phyloP scores from a whole-genome alignment of 345 rosid species.

The Syzygium aromaticum region DNA sequence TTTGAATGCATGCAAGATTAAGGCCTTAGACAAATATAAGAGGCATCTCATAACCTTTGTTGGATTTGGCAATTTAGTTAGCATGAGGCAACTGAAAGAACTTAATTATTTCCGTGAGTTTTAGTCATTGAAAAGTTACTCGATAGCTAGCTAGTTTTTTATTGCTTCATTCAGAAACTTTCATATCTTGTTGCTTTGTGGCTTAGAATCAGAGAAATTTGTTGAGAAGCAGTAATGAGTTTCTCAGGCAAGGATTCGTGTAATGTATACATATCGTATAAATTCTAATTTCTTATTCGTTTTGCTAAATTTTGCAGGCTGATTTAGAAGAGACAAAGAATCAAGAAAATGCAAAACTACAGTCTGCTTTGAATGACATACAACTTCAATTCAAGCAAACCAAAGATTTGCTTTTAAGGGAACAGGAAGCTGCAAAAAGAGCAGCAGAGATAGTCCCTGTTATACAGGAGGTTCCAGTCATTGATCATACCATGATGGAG shows the following conservation, averaged over 20 bases:
- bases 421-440: slow-evolving; percentile 61
- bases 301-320: slow-evolving; percentile 33
- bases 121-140: neutral
- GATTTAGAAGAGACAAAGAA: slow-evolving; percentile 92
- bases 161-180: neutral
- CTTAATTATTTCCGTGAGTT: neutral
- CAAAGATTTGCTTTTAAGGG: slow-evolving; percentile 64
- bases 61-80: neutral
- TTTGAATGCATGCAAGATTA: neutral
- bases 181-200: neutral
- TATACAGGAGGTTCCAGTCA: slow-evolving; percentile 79
- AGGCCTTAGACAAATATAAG: neutral
- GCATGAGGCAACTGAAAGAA: neutral
- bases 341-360: slow-evolving; percentile 77
- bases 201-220: neutral
- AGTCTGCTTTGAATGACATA: slow-evolving; percentile 73
- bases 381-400: slow-evolving; percentile 83
- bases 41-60: neutral
- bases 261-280: neutral
- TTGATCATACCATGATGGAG: slow-evolving; percentile 65
- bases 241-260: neutral
- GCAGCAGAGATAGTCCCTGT: slow-evolving; percentile 64
- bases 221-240: neutral
- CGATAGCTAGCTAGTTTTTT: neutral
- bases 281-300: neutral